Base-by-base conservation (phyloP, 1,284 basidiomycete species). In the Pterula multifida region DNA sequence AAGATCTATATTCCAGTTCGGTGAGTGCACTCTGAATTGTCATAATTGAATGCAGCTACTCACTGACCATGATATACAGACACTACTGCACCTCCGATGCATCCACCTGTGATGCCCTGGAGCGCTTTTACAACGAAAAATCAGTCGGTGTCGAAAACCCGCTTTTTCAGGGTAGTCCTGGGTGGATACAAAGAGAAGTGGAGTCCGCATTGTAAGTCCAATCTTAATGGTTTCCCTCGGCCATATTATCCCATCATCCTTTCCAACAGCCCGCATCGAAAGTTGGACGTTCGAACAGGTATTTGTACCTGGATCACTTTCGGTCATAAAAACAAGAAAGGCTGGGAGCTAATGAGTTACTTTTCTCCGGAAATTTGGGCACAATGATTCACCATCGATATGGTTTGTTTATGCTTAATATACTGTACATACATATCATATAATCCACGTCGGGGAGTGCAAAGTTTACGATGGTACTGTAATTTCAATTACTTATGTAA, bases 331-430 rank as follows among this genome's bases (percentile, higher is more conserved):
- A n/a, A n/a, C n/a, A 47, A 47, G 45, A 28, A 24, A 12, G 45
- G 45, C 12, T 47, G 45, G 45, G 45, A 47, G 24, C 26, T 47
- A 6, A 47, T 23, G 11, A 47, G 45, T 23, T 47, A 47, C 26
- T 47, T 6, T 23, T 47, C 45, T 13, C 45, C 45, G 6, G 45
- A 47, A 23, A 4, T 47, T 9, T 47, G 9, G 4, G 19, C 9
- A 22, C 39, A 42, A 22, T 42, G 39, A 42, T 9, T 17, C n/a
- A n/a, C 32, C 11, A 9, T 35, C 11, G n/a, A n/a, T 35, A 9
- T 9, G 9, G 11, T 35, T 35, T 35, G 32, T 11, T 35, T 35
- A 35, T 35, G 11, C 9, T 35, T 35, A 35, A 11, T 35, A n/a
- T 35, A 35, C 32, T 9, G 32, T 11, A 11, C n/a, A n/a, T n/a